Evolutionary conservation across 1,284 basidiomycete genomes (phyloP), one percentile per base, ranked within the genome.

Genomic region (Tranzscheliella williamsii): DNA sequence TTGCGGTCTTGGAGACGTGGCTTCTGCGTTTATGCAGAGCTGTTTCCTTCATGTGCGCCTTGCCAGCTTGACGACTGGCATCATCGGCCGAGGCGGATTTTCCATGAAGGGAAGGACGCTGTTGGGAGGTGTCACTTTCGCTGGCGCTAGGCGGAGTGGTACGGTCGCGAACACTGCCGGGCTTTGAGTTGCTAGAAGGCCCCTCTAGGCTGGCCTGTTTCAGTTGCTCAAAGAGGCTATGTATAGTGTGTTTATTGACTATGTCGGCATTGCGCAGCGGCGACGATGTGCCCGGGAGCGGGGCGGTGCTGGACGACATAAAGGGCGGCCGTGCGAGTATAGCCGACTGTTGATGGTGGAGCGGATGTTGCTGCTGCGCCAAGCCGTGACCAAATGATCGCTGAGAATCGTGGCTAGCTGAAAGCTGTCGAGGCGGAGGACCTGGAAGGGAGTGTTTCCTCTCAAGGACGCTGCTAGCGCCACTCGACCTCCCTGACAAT

Each of bases 21-120:
- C 61, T 65, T 15, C 66, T 47, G 20, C 66, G 32, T 50, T 57
- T 62, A 38, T 57, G 61, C 4, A 30, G 15, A 4, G 30, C 42
- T 34, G 33, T 29, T 37, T 31, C 51, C 40, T 23, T 63, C 49
- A 37, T 55, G 46, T n/a, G 40, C 41, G 36, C 32, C 42, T 61
- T 52, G 9, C 62, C 46, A 20, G 63, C 60, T 16, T 67, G 56
- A 23, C 65, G 41, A 15, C 57, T 40, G 2, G 62, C 51, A 34
- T 72, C 69, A 20, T 72, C 66, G 5, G 66, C 63, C 5, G 65
- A 65, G 12, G 46, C 61, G 20, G 46, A 42, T 41, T 64, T 64
- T 40, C 9, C 33, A 29, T 58, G 61, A 0, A 20, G 13, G 12
- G 46, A 24, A 20, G 43, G 48, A 29, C 48, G 52, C 23, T 47